phyloP scores from a whole-genome alignment of 208 protist genomes.

The Trypanosoma brucei region DNA sequence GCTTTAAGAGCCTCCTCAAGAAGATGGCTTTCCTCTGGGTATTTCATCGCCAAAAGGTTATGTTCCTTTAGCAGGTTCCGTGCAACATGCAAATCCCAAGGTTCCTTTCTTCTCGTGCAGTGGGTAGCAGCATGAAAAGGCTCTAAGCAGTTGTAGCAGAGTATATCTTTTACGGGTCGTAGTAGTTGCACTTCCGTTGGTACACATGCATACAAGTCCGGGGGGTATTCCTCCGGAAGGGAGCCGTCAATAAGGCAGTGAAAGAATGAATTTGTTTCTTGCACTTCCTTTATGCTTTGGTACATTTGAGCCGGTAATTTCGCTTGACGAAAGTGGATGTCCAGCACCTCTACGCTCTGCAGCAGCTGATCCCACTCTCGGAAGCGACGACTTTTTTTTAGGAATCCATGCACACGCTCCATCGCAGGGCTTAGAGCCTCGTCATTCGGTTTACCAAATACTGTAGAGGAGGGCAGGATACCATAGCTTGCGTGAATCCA shows the following conservation, averaged over 20 bases:
- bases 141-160: slow-evolving; percentile 69
- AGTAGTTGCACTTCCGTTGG: slow-evolving; percentile 69
- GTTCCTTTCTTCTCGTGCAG: slow-evolving; percentile 51
- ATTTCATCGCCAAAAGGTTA: slow-evolving; percentile 43
- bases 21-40: slow-evolving; percentile 38
- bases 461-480: slow-evolving; percentile 63
- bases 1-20: slow-evolving; percentile 43
- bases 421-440: slow-evolving; percentile 57
- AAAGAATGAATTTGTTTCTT: slow-evolving; percentile 71
- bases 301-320: slow-evolving; percentile 25
- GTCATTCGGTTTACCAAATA: slow-evolving; percentile 82
- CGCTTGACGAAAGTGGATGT: slow-evolving; percentile 59
- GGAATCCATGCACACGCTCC: slow-evolving; percentile 38
- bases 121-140: slow-evolving; percentile 62
- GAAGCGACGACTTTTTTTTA: slow-evolving; percentile 46
- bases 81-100: slow-evolving; percentile 78
- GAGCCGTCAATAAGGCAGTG: slow-evolving; percentile 85
- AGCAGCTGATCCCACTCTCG: slow-evolving; percentile 66
- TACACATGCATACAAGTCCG: slow-evolving; percentile 66
- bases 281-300: slow-evolving; percentile 50
- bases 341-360: slow-evolving; percentile 64
- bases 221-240: slow-evolving; percentile 46
- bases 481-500: slow-evolving; percentile 82
- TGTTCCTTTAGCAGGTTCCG: slow-evolving; percentile 64
- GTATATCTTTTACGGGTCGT: slow-evolving; percentile 57